Percentiles rank a stretch among this genome's conserved stretches.
Evolutionary conservation across 352 stramenopile species (phyloP).

Genomic region (Globisporangium ultimum): DNA sequence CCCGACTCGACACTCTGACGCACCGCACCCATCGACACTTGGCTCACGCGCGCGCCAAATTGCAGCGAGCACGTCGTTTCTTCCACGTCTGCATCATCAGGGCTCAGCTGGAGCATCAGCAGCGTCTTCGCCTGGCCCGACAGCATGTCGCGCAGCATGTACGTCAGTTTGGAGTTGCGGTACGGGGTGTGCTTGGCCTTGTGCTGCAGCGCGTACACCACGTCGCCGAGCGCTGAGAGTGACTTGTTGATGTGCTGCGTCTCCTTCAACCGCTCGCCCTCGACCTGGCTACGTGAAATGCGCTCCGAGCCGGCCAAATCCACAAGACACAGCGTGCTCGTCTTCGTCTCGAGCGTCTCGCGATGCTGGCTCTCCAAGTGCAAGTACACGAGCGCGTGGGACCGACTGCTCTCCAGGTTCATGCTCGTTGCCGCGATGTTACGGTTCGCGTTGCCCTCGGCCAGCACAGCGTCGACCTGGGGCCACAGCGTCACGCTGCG

Average conservation of each 20-base stretch:
- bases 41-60: conserved; percentile 87
- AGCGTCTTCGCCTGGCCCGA: conserved; percentile 90
- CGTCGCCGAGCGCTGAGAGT: conserved; percentile 95
- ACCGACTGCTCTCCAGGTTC: conserved; percentile 86
- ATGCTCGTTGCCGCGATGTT: conserved; percentile 83
- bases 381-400: conserved; percentile 81
- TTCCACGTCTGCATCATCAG: conserved; percentile 69
- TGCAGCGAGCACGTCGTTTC: conserved; percentile 89
- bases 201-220: conserved; percentile 92
- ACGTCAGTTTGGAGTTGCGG: conserved; percentile 95
- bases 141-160: conserved; percentile 91
- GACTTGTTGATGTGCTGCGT: conserved; percentile 99
- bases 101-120: conserved; percentile 91
- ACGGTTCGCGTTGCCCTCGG: conserved; percentile 74
- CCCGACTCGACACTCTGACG: conserved; percentile 79
- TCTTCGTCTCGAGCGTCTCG: conserved; percentile 62
- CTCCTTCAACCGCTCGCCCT: conserved; percentile 91
- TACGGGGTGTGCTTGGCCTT: conserved; percentile 94
- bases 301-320: conserved; percentile 98
- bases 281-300: conserved; percentile 81
- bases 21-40: conserved; percentile 86
- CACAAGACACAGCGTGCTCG: conserved; percentile 94
- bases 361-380: conserved; percentile 72
- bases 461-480: conserved; percentile 65
- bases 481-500: conserved; percentile 56